Evolutionary conservation across 495 filamentous ascomycete species (phyloP).

Genomic region (Hypoxylon intermedium): DNA sequence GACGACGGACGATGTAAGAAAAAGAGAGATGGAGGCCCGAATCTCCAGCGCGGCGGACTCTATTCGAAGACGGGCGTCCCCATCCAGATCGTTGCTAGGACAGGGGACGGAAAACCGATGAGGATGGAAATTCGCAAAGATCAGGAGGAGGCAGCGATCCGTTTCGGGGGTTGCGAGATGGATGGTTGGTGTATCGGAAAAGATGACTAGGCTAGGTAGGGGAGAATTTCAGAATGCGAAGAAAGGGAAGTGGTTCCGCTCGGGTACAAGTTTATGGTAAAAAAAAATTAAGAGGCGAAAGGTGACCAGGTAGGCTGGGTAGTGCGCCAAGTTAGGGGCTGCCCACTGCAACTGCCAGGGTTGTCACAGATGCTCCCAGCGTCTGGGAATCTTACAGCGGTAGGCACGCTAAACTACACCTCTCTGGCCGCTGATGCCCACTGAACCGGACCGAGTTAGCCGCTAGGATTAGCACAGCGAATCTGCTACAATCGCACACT

Average conservation of each 20-base stretch:
- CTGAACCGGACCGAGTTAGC: slow-evolving; percentile 28
- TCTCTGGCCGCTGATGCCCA: slow-evolving; percentile 9
- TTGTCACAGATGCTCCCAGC: slow-evolving; percentile 13
- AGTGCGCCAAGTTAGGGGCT: slow-evolving; percentile 19
- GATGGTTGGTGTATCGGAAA: slow-evolving; percentile 39
- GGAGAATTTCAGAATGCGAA: slow-evolving; percentile 30
- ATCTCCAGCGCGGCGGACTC: slow-evolving; percentile 48
- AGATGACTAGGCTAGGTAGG: slow-evolving; percentile 30
- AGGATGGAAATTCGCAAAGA: slow-evolving; percentile 27
- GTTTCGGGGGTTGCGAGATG: slow-evolving; percentile 39
- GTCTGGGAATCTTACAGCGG: slow-evolving; percentile 13
- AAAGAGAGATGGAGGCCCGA: slow-evolving; percentile 44
- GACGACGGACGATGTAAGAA: slow-evolving; percentile 10
- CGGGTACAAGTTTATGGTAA: slow-evolving; percentile 23
- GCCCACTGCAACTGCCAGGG: slow-evolving; percentile 24
- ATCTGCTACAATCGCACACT: too few species aligned
- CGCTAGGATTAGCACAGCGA: slow-evolving; percentile 10
- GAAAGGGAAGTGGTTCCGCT: slow-evolving; percentile 33
- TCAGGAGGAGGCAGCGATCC: slow-evolving; percentile 33
- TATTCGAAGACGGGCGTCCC: slow-evolving; percentile 39
- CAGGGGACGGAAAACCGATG: slow-evolving; percentile 32
- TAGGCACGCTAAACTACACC: slow-evolving; percentile 22
- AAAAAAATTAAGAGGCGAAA: slow-evolving; percentile 30
- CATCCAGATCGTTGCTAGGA: slow-evolving; percentile 42
- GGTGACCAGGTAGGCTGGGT: slow-evolving; percentile 6